Conservation (phyloP, 2,329 filamentous ascomycete species). For the Fusarium sp. region DNA sequence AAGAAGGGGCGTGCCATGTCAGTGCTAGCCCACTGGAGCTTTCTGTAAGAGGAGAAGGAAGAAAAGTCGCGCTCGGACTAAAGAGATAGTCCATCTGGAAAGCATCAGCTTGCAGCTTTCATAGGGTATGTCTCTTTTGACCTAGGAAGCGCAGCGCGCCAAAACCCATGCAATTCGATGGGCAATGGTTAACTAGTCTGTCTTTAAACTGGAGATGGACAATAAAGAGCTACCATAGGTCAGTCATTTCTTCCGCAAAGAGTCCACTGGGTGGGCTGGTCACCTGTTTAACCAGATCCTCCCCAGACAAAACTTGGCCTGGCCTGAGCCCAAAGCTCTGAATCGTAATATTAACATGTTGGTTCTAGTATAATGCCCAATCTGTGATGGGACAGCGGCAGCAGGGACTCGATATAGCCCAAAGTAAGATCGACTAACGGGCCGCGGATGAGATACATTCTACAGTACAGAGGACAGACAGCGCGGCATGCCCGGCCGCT, state of each 20-base stretch:
- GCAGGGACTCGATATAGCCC: slow-evolving; percentile 29
- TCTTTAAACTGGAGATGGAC: slow-evolving; percentile 39
- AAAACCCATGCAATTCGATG: slow-evolving; percentile 46
- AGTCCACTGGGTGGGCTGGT: slow-evolving; percentile 44
- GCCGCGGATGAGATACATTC: slow-evolving; percentile 42
- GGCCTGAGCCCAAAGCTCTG: slow-evolving; percentile 25
- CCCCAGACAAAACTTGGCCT: slow-evolving; percentile 44
- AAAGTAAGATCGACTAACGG: slow-evolving; percentile 47
- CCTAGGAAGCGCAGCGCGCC: slow-evolving; percentile 34
- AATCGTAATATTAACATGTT: slow-evolving; percentile 40
- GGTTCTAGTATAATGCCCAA: slow-evolving; percentile 31
- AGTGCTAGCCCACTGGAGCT: slow-evolving; percentile 25
- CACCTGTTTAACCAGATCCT: slow-evolving; percentile 48
- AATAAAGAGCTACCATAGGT: slow-evolving; percentile 34
- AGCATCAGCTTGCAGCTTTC: slow-evolving; percentile 43
- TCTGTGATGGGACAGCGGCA: slow-evolving; percentile 25
- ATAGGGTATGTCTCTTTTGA: slow-evolving; percentile 39
- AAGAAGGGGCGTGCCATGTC: slow-evolving; percentile 34
- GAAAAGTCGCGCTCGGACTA: slow-evolving; percentile 40
- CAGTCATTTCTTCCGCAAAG: slow-evolving; percentile 41
- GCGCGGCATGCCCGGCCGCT: slow-evolving; percentile 43
- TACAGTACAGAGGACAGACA: slow-evolving; percentile 6
- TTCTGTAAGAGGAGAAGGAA: slow-evolving; percentile 27
- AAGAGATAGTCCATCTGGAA: slow-evolving; percentile 38
- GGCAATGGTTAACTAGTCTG: slow-evolving; percentile 28